Base-by-base conservation (phyloP, 139 green algal species). In the Chlorella sp. region DNA sequence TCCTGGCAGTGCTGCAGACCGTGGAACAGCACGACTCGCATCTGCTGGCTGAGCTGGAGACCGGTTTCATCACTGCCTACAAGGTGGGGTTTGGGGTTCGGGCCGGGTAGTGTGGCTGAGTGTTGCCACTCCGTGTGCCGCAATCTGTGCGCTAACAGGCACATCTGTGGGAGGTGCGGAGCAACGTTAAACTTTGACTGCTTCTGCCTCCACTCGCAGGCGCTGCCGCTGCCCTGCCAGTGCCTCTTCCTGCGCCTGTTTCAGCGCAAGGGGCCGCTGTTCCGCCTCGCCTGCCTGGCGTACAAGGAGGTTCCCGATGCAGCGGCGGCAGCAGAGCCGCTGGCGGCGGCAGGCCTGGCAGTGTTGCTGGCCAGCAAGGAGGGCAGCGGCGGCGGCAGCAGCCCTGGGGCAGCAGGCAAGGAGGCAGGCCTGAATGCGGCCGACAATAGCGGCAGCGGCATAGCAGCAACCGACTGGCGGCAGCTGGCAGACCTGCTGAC, bases 291-390 rank as follows among this genome's bases (percentile, higher is more conserved):
- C 36, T 87, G 56, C 0, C 65, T 95, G 54, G 16, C 34, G 0
- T 95, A 95, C 69, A 62, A 80, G n/a, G 92, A 95, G 32, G 89
- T 95, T 26, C 72, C 85, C 22, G 85, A 94, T n/a, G 34, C 84
- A 9, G 81, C 65, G 3, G 85, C 64, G 0, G 84, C 80, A 9
- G 68, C 46, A 19, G 13, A 14, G 22, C 65, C 76, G 60, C 70
- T 85, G 14, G 43, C 44, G 6, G 28, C 30, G 26, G 81, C 67
- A 30, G 83, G 86, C 30, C 73, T 92, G 41, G 65, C 86, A 43
- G 65, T 43, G 60, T 17, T 44, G 14, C 38, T 41, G 28, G 43
- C 69, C 20, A 32, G 38, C 76, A 2, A 74, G 3, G 38, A 3
- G 2, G 22, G 40, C 58, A 41, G 58, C 24, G 6, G 8, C 32